Conservation (phyloP, 331 rosid species). For the Phaseolus coccineus region DNA sequence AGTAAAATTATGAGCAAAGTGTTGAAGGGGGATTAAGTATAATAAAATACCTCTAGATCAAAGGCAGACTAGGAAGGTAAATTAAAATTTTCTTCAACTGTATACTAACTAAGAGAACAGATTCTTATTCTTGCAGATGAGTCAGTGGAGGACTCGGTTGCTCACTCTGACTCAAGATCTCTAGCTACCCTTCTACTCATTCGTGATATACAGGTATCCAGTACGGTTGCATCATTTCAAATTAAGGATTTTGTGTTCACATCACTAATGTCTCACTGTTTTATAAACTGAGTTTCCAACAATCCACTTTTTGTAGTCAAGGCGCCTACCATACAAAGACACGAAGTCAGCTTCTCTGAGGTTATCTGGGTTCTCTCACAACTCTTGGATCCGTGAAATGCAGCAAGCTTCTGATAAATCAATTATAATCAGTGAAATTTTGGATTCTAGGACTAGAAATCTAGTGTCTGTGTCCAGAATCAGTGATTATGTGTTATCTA, state of each 20-base stretch:
- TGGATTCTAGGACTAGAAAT: constrained; percentile 98
- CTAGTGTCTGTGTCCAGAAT: constrained; percentile 96
- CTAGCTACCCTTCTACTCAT: constrained; percentile 98
- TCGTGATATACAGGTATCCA: constrained; percentile 92
- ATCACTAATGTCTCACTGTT: constrained; percentile 11
- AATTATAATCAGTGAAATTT: constrained; percentile 93
- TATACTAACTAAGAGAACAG: constrained; percentile 80
- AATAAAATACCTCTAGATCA: constrained; percentile 22
- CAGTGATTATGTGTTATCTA: constrained; percentile 95
- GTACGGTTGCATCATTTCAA: constrained; percentile 33
- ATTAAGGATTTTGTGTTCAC: constrained; percentile 37
- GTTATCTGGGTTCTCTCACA: constrained; percentile 86
- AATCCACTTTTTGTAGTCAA: constrained; percentile 63
- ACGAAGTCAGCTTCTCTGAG: constrained; percentile 67
- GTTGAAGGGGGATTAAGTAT: constrained; percentile 28
- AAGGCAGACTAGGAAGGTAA: constrained; percentile 1
- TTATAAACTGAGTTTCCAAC: constrained; percentile 30
- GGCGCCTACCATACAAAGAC: constrained; percentile 89
- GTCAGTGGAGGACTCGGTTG: constrained; percentile 93
- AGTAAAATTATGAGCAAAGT: constrained; percentile 10
- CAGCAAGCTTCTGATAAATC: constrained; percentile 96
- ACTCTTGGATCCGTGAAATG: constrained; percentile 97
- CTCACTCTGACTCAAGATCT: constrained; percentile 96
- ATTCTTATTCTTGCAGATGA: constrained; percentile 99
- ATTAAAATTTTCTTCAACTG: constrained; percentile 40